phyloP scores from a whole-genome alignment of 495 filamentous ascomycete species.

The Tuber umbilicatum region DNA sequence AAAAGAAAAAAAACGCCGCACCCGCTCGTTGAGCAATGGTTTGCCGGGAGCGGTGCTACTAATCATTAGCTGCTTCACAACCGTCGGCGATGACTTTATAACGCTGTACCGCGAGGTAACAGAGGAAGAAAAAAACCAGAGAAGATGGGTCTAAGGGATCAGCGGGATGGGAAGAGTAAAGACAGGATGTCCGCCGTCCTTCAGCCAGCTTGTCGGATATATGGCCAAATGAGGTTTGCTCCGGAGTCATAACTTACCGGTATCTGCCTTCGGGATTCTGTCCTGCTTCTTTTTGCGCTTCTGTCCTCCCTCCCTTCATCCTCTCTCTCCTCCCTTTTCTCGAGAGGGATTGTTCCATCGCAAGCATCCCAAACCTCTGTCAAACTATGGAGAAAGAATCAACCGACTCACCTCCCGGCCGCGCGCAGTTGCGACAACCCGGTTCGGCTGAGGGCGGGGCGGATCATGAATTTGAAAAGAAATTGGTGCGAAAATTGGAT shows the following conservation, averaged over 20 bases:
- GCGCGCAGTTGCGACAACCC: neutral
- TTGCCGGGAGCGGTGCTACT: neutral
- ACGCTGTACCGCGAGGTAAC: neutral
- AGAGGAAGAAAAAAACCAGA: neutral
- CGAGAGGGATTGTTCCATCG: neutral
- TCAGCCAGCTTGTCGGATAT: neutral
- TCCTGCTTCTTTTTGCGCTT: neutral
- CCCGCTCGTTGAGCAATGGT: neutral
- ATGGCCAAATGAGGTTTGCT: neutral
- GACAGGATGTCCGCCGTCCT: no score
- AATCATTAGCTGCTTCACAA: neutral
- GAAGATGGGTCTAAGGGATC: neutral
- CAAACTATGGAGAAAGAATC: neutral
- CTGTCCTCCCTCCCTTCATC: neutral
- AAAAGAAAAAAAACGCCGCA: neutral
- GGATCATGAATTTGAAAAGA: constrained; percentile 28
- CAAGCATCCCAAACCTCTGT: neutral
- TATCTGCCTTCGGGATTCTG: neutral
- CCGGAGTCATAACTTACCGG: neutral
- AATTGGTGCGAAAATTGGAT: constrained; percentile 47
- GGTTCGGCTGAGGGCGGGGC: constrained; percentile 5
- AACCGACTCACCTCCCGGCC: neutral
- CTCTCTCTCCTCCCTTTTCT: neutral
- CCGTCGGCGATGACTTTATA: neutral
- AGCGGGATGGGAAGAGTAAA: neutral